These are phyloP conservation scores for Anthracocystis walkeri DNA, from an alignment of 1,284 basidiomycete species.

Conservation along the genomic window DNA sequence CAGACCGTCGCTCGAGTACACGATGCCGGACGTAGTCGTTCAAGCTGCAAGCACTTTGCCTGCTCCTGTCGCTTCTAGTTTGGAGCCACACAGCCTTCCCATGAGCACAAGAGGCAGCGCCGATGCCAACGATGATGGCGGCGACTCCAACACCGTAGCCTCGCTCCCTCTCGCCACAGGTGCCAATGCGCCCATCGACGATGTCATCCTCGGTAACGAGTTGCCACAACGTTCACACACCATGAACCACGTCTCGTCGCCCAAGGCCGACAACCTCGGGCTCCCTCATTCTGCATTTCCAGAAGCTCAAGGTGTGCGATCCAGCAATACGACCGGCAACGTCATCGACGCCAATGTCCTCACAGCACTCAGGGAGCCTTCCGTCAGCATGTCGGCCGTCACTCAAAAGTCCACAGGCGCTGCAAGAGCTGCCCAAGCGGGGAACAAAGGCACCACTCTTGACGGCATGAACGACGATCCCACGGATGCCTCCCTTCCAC, in stretches of 20 bases:
- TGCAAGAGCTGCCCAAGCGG: background rate
- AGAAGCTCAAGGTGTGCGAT: background rate
- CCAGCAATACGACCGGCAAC: constrained; percentile 5
- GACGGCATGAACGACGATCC: constrained; percentile 8
- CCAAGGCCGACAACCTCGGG: background rate
- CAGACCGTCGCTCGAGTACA: constrained; percentile 42
- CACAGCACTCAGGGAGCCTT: constrained; percentile 31
- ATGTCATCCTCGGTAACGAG: constrained; percentile 2
- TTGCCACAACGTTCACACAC: constrained; percentile 16
- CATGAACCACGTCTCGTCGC: constrained; percentile 15
- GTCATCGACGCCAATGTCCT: constrained; percentile 31
- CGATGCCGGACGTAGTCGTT: constrained; percentile 11
- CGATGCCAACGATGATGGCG: constrained; percentile 19
- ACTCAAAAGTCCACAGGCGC: constrained; percentile 16
- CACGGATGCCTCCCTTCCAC: constrained; percentile 24
- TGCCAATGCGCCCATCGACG: constrained; percentile 1
- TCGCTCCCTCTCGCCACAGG: constrained; percentile 11
- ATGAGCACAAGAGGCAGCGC: constrained; percentile 25
- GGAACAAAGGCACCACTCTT: background rate
- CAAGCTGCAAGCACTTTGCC: background rate
- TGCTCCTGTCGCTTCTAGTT: constrained; percentile 6
- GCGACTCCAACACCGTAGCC: constrained; percentile 17
- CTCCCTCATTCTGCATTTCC: background rate
- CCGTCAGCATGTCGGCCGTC: constrained; percentile 45
- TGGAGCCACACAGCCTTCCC: constrained; percentile 38